Evolutionary conservation across 352 stramenopile genomes (phyloP).

Genomic region (Phytophthora uliginosa): DNA sequence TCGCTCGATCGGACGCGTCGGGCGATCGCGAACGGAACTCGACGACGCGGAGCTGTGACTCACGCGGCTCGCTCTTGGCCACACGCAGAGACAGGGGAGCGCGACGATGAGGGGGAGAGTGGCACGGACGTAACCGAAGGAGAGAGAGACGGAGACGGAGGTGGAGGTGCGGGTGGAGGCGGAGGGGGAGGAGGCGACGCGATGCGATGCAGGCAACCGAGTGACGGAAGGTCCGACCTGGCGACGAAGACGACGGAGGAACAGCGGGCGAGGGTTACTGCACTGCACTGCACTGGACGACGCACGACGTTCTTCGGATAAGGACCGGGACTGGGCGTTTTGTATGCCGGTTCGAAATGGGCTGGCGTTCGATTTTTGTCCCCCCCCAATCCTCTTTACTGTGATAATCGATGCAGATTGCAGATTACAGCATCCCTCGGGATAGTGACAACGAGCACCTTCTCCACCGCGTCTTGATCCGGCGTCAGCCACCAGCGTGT

Average conservation of each 20-base stretch:
- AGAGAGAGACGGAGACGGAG: too few species aligned
- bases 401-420: too few species aligned
- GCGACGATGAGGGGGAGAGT: background rate
- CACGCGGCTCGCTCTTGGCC: background rate
- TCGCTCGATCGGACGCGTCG: background rate
- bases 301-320: background rate
- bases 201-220: background rate
- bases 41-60: background rate
- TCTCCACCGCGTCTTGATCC: too few species aligned
- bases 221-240: background rate
- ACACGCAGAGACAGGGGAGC: background rate
- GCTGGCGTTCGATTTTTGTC: background rate
- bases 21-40: background rate
- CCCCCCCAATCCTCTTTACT: too few species aligned
- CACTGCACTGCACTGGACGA: background rate
- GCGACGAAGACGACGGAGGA: background rate
- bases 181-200: background rate
- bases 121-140: background rate
- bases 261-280: background rate
- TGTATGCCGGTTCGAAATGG: background rate
- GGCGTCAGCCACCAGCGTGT: too few species aligned
- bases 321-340: background rate
- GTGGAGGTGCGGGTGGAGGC: background rate
- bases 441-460: too few species aligned
- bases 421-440: too few species aligned